phyloP scores from a whole-genome alignment of 2,329 filamentous ascomycete species.

The Calonectria crousiana region DNA sequence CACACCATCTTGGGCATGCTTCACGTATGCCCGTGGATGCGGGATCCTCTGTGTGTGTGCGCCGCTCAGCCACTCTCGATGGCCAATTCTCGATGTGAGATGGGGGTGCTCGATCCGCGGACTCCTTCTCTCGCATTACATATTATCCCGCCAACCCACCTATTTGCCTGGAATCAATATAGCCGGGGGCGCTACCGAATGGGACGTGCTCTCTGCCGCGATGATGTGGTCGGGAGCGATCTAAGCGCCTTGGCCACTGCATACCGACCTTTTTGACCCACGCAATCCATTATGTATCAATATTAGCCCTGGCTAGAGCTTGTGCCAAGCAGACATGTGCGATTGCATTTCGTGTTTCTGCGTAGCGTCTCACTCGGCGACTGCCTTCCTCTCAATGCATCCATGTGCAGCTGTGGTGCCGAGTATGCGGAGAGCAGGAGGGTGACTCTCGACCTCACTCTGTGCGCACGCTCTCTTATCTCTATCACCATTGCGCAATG shows the following conservation, averaged over 20 bases:
- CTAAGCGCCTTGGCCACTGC: conserved; percentile 8
- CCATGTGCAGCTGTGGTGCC: background rate
- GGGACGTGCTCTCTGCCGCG: background rate
- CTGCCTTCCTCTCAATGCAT: background rate
- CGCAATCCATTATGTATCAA: background rate
- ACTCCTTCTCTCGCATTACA: conserved; percentile 1
- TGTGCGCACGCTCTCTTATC: background rate
- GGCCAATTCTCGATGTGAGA: conserved; percentile 10
- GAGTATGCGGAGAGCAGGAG: background rate
- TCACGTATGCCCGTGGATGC: conserved; percentile 5
- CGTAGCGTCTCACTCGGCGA: conserved; percentile 1
- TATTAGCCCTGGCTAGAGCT: background rate
- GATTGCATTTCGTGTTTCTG: background rate
- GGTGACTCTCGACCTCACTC: background rate
- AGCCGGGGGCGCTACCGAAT: background rate
- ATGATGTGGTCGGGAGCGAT: conserved; percentile 3
- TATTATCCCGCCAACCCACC: background rate
- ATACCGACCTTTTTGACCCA: background rate
- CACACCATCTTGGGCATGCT: conserved; percentile 44
- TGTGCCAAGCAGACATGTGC: background rate
- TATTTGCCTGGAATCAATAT: background rate
- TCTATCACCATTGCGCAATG: background rate
- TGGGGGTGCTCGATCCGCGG: conserved; percentile 7
- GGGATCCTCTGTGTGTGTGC: background rate
- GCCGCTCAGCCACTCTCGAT: conserved; percentile 10